Percentiles rank a stretch among this genome's conserved stretches.
Evolutionary conservation across 1,284 basidiomycete species (phyloP).

Genomic region (Sphagnurus paluster): DNA sequence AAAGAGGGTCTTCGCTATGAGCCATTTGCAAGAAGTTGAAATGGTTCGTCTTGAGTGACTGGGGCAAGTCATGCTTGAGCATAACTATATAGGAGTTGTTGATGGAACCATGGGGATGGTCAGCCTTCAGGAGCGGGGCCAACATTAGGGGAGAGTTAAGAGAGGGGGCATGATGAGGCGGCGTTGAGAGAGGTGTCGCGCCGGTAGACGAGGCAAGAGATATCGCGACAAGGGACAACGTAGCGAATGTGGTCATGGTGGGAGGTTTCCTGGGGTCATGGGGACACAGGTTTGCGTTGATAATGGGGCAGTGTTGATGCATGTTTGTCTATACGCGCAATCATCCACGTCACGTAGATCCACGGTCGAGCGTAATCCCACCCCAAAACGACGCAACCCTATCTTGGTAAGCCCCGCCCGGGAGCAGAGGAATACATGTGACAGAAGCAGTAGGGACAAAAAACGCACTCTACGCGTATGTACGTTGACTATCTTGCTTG

Average conservation of each 20-base stretch:
- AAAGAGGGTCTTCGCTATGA: slow-evolving; percentile 53
- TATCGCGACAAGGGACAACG: slow-evolving; percentile 38
- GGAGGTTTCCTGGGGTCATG: slow-evolving; percentile 24
- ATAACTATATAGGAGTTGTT: slow-evolving; percentile 92
- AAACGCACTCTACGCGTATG: too few species aligned
- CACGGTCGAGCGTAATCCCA: background rate
- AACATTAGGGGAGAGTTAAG: slow-evolving; percentile 46
- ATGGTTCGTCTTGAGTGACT: slow-evolving; percentile 67
- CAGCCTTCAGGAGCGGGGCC: slow-evolving; percentile 53
- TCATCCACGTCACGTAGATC: slow-evolving; percentile 5
- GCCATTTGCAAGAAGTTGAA: slow-evolving; percentile 67
- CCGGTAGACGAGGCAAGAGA: slow-evolving; percentile 29
- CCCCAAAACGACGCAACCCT: slow-evolving; percentile 6
- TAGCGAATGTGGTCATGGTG: slow-evolving; percentile 38
- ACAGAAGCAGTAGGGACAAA: too few species aligned
- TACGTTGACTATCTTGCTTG: too few species aligned
- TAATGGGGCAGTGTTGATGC: slow-evolving; percentile 15
- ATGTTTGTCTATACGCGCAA: slow-evolving; percentile 16
- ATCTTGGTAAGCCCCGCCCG: too few species aligned
- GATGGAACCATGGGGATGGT: slow-evolving; percentile 70
- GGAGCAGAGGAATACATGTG: too few species aligned
- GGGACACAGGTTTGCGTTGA: slow-evolving; percentile 11
- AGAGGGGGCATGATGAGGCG: slow-evolving; percentile 38
- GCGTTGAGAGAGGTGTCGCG: slow-evolving; percentile 67
- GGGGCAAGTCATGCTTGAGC: slow-evolving; percentile 70